phyloP scores from a whole-genome alignment of 345 rosid species.

The Syzygium aqueum region DNA sequence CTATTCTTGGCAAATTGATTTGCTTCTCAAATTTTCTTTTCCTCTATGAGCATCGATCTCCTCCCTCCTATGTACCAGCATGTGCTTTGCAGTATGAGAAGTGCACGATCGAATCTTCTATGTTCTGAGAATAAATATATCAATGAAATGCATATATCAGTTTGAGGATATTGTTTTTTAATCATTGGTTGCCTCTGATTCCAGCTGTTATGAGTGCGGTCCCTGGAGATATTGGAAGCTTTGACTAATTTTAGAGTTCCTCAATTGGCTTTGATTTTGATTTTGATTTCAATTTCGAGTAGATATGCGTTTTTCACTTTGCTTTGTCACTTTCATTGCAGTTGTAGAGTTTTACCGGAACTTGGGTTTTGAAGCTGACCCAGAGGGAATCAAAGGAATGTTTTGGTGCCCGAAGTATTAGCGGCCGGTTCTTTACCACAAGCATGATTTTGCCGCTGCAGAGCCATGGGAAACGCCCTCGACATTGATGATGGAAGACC shows the following conservation, averaged over 20 bases:
- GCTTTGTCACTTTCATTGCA: constrained; percentile 11
- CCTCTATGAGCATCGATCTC: not conserved
- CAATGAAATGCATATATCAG: not conserved
- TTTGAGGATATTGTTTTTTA: not conserved
- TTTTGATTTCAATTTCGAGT: not conserved
- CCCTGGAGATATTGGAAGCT: not conserved
- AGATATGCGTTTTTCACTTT: not conserved
- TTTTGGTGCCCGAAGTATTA: constrained; percentile 85
- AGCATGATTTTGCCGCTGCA: not conserved
- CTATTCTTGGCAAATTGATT: not conserved
- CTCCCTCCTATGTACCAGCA: not conserved
- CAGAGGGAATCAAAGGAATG: constrained; percentile 98
- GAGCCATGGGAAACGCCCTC: not conserved
- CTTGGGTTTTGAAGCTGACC: constrained; percentile 90
- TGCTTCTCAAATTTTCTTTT: not conserved
- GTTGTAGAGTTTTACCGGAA: constrained; percentile 94
- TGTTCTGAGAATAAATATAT: not conserved
- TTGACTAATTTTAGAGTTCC: not conserved
- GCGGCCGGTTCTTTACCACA: not conserved
- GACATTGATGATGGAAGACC: not conserved
- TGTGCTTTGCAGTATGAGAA: not conserved
- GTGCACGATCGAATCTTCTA: not conserved
- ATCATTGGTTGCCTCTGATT: not conserved
- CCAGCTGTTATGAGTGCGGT: not conserved
- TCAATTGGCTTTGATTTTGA: not conserved